These are phyloP conservation scores for Phylloporus sp. DNA, from an alignment of 768 basidiomycete genomes.

Conservation along the genomic window DNA sequence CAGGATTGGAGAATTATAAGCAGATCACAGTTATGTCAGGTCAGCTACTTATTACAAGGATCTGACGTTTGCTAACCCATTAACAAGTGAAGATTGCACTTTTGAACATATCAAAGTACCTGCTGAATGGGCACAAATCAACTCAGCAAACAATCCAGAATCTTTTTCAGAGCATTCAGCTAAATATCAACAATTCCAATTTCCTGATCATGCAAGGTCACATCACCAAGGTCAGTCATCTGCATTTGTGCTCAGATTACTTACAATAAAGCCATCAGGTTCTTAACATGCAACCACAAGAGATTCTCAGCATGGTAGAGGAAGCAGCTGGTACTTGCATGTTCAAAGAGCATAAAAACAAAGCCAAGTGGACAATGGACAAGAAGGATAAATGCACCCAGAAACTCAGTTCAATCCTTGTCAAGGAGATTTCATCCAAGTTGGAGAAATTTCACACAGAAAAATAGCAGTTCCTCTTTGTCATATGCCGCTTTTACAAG, in stretches of 20 bases:
- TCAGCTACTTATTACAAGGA: slow-evolving; percentile 29
- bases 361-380: slow-evolving; percentile 90
- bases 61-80: not conserved
- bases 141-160: slow-evolving; percentile 81
- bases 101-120: slow-evolving; percentile 90
- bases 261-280: slow-evolving; percentile 37
- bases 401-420: slow-evolving; percentile 74
- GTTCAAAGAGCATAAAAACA: slow-evolving; percentile 98
- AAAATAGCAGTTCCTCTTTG: slow-evolving; percentile 85
- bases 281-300: slow-evolving; percentile 96
- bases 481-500: no score
- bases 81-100: slow-evolving; percentile 68
- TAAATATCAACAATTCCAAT: slow-evolving; percentile 99
- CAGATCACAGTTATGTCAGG: slow-evolving; percentile 98
- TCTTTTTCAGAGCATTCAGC: slow-evolving; percentile 92
- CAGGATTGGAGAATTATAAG: slow-evolving; percentile 69
- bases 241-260: not conserved
- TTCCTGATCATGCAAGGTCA: slow-evolving; percentile 99
- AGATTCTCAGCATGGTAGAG: slow-evolving; percentile 97
- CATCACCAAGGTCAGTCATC: slow-evolving; percentile 78
- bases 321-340: slow-evolving; percentile 98
- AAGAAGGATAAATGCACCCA: slow-evolving; percentile 97
- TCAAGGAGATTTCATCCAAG: slow-evolving; percentile 92
- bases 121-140: slow-evolving; percentile 93
- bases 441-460: slow-evolving; percentile 84